Percentiles rank a stretch among this genome's conserved stretches.
Evolutionary conservation across 2,329 filamentous ascomycete genomes (phyloP).

Genomic region (Sporothrix brasiliensis): DNA sequence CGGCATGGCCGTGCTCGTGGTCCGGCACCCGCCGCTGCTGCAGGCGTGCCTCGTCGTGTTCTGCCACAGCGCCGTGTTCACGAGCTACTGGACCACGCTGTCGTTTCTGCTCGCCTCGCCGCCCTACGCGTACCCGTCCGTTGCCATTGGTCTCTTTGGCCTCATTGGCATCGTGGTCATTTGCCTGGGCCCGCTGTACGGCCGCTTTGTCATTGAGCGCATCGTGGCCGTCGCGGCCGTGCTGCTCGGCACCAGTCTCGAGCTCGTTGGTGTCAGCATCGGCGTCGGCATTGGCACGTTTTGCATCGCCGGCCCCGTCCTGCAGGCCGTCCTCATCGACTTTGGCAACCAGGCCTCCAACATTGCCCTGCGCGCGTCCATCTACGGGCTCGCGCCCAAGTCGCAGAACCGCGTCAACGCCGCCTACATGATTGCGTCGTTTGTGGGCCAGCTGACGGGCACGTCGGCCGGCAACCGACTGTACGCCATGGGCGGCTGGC

Average conservation of each 20-base stretch:
- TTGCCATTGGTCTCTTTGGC: constrained; percentile 76
- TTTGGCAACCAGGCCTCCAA: constrained; percentile 73
- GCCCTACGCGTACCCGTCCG: constrained; percentile 68
- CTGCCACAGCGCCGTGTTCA: constrained; percentile 57
- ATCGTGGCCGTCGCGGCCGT: constrained; percentile 70
- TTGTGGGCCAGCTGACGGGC: constrained; percentile 74
- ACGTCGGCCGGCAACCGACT: constrained; percentile 61
- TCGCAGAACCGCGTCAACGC: constrained; percentile 78
- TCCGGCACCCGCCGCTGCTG: constrained; percentile 67
- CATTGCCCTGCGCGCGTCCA: constrained; percentile 70
- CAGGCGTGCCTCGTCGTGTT: constrained; percentile 71
- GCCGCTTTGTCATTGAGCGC: constrained; percentile 68
- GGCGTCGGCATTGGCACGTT: constrained; percentile 70
- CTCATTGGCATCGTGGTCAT: constrained; percentile 75
- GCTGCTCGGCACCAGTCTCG: constrained; percentile 61
- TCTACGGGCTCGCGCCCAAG: constrained; percentile 71
- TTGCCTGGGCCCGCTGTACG: constrained; percentile 68
- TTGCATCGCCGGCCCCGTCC: constrained; percentile 69
- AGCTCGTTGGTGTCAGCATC: constrained; percentile 63
- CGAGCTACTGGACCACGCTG: constrained; percentile 64
- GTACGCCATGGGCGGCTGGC: constrained; percentile 57
- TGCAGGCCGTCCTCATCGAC: constrained; percentile 72
- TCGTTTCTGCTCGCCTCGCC: constrained; percentile 74
- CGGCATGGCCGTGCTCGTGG: constrained; percentile 68
- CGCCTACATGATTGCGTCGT: constrained; percentile 76